Conservation (phyloP, 768 basidiomycete genomes). For the Omphalotus guepiniiformis region DNA sequence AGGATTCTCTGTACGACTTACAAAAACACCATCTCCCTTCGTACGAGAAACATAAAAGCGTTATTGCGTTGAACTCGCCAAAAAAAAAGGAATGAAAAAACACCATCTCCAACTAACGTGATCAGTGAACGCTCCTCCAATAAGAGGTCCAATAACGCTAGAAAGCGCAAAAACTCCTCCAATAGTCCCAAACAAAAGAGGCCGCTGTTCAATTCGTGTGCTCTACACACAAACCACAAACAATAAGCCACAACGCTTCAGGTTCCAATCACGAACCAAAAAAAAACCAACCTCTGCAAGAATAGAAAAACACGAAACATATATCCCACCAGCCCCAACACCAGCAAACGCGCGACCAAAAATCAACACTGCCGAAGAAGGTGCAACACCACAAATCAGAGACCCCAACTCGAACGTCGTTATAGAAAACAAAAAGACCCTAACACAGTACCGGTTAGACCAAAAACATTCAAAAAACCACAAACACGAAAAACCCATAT, state of each 20-base stretch:
- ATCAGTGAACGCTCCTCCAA: slow-evolving; percentile 25
- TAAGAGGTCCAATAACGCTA: slow-evolving; percentile 21
- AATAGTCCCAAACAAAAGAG: slow-evolving; percentile 30
- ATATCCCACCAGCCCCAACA: slow-evolving; percentile 35
- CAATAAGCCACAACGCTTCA: slow-evolving; percentile 2
- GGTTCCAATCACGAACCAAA: neutral
- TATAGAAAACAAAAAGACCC: slow-evolving; percentile 10
- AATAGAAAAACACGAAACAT: neutral
- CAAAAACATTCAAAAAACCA: slow-evolving; percentile 21
- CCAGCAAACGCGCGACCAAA: slow-evolving; percentile 41
- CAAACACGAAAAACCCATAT: slow-evolving; percentile 19
- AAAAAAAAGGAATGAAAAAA: too few species aligned
- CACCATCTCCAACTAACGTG: slow-evolving; percentile 12
- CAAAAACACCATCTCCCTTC: too few species aligned
- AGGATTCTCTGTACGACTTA: too few species aligned
- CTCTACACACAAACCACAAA: slow-evolving; percentile 16
- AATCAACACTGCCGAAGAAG: slow-evolving; percentile 23
- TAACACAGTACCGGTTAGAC: slow-evolving; percentile 27
- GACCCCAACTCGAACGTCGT: slow-evolving; percentile 40
- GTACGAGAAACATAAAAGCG: too few species aligned
- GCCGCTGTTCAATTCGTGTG: slow-evolving; percentile 23
- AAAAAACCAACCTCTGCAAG: neutral
- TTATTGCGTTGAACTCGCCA: too few species aligned
- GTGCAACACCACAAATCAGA: slow-evolving; percentile 32
- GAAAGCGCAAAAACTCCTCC: slow-evolving; percentile 21